These are phyloP conservation scores for Boechera divaricarpa DNA, from an alignment of 345 rosid genomes.

Conservation along the genomic window DNA sequence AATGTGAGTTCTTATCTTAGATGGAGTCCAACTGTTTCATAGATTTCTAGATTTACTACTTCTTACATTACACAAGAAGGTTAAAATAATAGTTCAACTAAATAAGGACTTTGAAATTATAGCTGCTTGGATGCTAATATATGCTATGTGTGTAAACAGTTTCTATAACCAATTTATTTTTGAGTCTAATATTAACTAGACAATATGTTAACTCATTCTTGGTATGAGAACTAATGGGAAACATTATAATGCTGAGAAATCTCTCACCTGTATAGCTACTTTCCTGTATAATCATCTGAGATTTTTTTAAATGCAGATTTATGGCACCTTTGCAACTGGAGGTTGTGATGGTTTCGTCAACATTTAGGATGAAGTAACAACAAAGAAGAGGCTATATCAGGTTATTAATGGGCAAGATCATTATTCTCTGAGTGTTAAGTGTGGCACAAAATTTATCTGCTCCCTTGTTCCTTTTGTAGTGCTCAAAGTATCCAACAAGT, in stretches of 20 bases:
- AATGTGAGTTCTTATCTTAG: slow-evolving; percentile 66
- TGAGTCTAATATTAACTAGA: slow-evolving; percentile 5
- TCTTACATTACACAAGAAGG: neutral
- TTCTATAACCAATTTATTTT: slow-evolving; percentile 1
- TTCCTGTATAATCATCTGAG: slow-evolving; percentile 20
- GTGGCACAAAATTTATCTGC: neutral
- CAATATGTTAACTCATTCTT: neutral
- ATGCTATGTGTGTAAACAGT: neutral
- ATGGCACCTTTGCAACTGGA: slow-evolving; percentile 99
- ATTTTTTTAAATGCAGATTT: slow-evolving; percentile 57
- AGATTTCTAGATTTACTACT: slow-evolving; percentile 11
- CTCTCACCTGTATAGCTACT: neutral
- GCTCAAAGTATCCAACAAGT: slow-evolving; percentile 90
- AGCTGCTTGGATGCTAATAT: slow-evolving; percentile 2
- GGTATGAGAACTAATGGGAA: slow-evolving; percentile 8
- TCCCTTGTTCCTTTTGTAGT: slow-evolving; percentile 56
- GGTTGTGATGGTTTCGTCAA: slow-evolving; percentile 98
- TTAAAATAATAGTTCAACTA: neutral
- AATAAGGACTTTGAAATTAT: neutral
- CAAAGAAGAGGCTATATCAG: slow-evolving; percentile 98
- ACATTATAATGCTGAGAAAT: neutral
- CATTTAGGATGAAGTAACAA: slow-evolving; percentile 99
- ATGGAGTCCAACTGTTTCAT: slow-evolving; percentile 5
- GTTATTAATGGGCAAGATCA: slow-evolving; percentile 44
- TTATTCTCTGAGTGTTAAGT: slow-evolving; percentile 17